Conservation (phyloP, 192 early-diverging fungal genomes). For the Coemansia sp. region DNA sequence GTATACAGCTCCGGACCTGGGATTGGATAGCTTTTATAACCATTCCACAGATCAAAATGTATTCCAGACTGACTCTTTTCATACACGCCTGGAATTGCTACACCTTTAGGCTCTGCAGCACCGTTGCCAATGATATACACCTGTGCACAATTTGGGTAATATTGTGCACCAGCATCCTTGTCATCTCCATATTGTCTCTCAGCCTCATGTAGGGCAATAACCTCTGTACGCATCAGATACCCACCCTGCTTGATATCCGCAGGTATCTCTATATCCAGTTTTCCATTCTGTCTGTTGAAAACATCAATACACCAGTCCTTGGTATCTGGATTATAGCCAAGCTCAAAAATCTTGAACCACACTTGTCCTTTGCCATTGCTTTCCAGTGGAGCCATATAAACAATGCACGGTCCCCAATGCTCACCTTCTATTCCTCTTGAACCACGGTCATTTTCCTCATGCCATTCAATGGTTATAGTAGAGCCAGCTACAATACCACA, state of each 20-base stretch:
- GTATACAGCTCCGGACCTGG: constrained; percentile 1
- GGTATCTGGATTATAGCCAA: constrained; percentile 18
- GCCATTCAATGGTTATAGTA: constrained; percentile 15
- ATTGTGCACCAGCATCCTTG: constrained; percentile 7
- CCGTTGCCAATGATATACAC: constrained; percentile 17
- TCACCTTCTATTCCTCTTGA: background rate
- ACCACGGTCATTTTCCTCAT: constrained; percentile 12
- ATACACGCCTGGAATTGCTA: constrained; percentile 30
- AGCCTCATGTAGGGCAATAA: constrained; percentile 32
- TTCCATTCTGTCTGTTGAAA: constrained; percentile 23
- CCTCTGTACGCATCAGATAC: constrained; percentile 21
- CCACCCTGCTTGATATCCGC: constrained; percentile 17
- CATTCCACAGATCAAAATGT: background rate
- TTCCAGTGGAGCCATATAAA: constrained; percentile 23
- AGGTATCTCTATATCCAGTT: constrained; percentile 24
- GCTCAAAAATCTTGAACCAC: constrained; percentile 39
- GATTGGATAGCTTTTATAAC: constrained; percentile 9
- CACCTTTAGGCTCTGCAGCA: background rate
- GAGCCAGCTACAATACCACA: constrained; percentile 23
- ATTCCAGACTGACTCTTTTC: constrained; percentile 9
- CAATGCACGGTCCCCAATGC: constrained; percentile 32
- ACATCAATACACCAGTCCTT: constrained; percentile 33
- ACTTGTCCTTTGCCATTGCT: constrained; percentile 17
- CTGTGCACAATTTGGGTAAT: constrained; percentile 15
- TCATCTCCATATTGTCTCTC: background rate